Percentiles rank a stretch among this genome's conserved stretches.
Conservation (phyloP, 1,139 yeast genomes). For the Hyphopichia pseudoburtonii region DNA sequence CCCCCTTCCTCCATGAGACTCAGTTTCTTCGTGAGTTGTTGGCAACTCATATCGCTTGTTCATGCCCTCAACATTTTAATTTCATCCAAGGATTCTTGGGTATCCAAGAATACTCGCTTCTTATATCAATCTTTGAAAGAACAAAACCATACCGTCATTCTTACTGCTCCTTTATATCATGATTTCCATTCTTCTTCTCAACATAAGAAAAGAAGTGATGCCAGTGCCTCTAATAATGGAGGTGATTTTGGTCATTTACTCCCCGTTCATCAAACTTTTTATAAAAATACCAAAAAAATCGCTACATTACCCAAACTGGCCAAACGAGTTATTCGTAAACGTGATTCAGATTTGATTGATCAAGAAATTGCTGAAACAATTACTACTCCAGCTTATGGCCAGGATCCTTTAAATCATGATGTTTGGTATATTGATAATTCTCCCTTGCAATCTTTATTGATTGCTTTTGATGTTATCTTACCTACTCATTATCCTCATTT, state of each 20-base stretch:
- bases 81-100: slow-evolving; percentile 44
- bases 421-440: slow-evolving; percentile 42
- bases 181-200: not conserved
- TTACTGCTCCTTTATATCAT: slow-evolving; percentile 35
- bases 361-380: slow-evolving; percentile 1
- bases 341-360: slow-evolving; percentile 5
- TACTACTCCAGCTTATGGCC: slow-evolving; percentile 23
- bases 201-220: not conserved
- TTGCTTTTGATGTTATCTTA: slow-evolving; percentile 34
- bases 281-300: slow-evolving; percentile 18
- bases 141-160: slow-evolving; percentile 30
- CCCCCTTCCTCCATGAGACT: not conserved
- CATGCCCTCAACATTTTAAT: slow-evolving; percentile 29
- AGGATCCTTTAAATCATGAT: slow-evolving; percentile 33
- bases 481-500: slow-evolving; percentile 30
- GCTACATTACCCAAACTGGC: slow-evolving; percentile 18
- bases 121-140: slow-evolving; percentile 25
- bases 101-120: slow-evolving; percentile 31
- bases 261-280: slow-evolving; percentile 33
- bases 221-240: slow-evolving; percentile 17
- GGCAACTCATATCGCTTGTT: not conserved
- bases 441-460: slow-evolving; percentile 29
- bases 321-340: slow-evolving; percentile 17
- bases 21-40: not conserved
- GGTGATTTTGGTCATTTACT: slow-evolving; percentile 39